These are phyloP conservation scores for Fusarium xylarioides DNA, from an alignment of 2,329 filamentous ascomycete genomes.

Conservation along the genomic window DNA sequence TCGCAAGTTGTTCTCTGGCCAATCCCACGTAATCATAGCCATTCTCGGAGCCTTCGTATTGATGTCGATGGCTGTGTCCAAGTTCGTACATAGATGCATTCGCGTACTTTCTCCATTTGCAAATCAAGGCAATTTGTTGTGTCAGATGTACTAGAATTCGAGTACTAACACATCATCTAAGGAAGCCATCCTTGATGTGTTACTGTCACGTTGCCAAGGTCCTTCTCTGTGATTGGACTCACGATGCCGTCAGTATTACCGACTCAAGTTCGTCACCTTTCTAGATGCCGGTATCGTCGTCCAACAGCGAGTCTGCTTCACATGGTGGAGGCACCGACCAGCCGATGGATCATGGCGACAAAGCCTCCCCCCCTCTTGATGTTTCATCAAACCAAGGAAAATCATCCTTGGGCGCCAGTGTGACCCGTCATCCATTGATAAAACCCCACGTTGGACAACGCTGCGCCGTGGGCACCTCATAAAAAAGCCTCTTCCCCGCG, in stretches of 20 bases:
- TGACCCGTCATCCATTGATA: constrained; percentile 42
- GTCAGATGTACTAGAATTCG: constrained; percentile 20
- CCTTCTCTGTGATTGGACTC: constrained; percentile 39
- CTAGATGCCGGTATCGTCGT: constrained; percentile 26
- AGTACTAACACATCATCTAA: constrained; percentile 17
- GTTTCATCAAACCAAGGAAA: constrained; percentile 31
- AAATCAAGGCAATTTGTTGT: constrained; percentile 16
- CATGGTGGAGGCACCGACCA: constrained; percentile 26
- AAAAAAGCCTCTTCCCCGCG: constrained; percentile 31
- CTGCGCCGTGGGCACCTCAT: constrained; percentile 38
- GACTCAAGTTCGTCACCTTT: constrained; percentile 21
- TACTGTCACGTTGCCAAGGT: constrained; percentile 39
- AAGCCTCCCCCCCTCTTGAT: constrained; percentile 29
- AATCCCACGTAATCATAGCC: constrained; percentile 30
- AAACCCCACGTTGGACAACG: constrained; percentile 43
- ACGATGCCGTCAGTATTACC: constrained; percentile 32
- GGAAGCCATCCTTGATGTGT: constrained; percentile 19
- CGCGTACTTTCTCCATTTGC: constrained; percentile 25
- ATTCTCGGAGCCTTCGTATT: constrained; percentile 27
- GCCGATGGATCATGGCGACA: constrained; percentile 16
- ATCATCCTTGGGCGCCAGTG: constrained; percentile 18
- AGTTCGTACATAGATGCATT: constrained; percentile 28
- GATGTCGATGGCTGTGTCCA: constrained; percentile 30
- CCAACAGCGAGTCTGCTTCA: constrained; percentile 25
- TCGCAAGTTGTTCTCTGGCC: constrained; percentile 5